phyloP scores from a whole-genome alignment of 768 basidiomycete genomes.

The Lactarius quietus region DNA sequence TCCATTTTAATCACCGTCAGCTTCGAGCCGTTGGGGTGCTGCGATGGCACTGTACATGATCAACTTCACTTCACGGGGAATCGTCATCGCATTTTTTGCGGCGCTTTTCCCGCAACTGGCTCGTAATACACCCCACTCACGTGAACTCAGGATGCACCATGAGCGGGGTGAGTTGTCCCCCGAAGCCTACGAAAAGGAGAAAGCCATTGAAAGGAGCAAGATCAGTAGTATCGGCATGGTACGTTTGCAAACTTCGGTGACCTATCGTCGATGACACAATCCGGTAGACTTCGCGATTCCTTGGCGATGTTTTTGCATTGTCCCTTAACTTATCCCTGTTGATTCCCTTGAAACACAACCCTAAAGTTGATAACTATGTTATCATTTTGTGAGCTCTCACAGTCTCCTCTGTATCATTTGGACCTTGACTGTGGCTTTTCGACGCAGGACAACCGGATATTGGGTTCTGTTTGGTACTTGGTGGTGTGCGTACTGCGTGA shows the following conservation, averaged over 20 bases:
- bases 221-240: conserved; percentile 86
- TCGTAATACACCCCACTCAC: conserved; percentile 65
- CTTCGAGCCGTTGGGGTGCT: conserved; percentile 63
- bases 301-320: conserved; percentile 66
- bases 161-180: conserved; percentile 55
- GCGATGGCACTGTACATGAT: conserved; percentile 80
- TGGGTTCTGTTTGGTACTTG: conserved; percentile 81
- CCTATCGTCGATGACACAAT: neutral
- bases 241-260: conserved; percentile 17
- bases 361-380: conserved; percentile 70
- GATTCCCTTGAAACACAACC: conserved; percentile 54
- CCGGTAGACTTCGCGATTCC: conserved; percentile 64
- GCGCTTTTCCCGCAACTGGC: conserved; percentile 79
- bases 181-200: conserved; percentile 68
- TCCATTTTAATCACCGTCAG: conserved; percentile 33
- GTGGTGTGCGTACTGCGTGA: conserved; percentile 68
- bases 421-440: neutral
- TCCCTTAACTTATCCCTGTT: conserved; percentile 68
- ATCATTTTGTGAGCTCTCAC: conserved; percentile 54
- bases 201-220: conserved; percentile 78
- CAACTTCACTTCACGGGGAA: conserved; percentile 75
- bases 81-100: conserved; percentile 77
- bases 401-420: neutral
- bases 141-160: conserved; percentile 50
- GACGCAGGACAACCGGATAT: conserved; percentile 58